These are phyloP conservation scores for Pelargonium cotyledonis DNA, from an alignment of 441 rosid genomes.

Conservation along the genomic window DNA sequence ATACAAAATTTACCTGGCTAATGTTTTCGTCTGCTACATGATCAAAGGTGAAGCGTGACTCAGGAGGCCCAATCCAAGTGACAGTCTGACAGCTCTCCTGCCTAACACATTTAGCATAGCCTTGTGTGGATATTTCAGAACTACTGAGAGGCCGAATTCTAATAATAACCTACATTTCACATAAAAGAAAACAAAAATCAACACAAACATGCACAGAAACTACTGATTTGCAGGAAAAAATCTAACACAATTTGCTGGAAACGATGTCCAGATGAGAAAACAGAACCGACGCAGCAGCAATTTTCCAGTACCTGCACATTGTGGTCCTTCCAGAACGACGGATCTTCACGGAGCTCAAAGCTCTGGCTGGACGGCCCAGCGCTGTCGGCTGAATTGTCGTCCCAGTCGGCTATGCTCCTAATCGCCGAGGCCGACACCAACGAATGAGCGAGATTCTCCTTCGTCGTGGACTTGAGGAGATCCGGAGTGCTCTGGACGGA, in stretches of 20 bases:
- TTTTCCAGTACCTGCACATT: slow-evolving; percentile 68
- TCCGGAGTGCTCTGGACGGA: slow-evolving; percentile 43
- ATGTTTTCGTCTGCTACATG: slow-evolving; percentile 86
- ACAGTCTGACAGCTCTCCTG: slow-evolving; percentile 82
- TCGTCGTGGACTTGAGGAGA: slow-evolving; percentile 33
- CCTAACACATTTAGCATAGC: slow-evolving; percentile 68
- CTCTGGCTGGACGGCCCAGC: slow-evolving; percentile 36
- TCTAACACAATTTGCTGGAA: background rate
- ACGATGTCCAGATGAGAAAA: background rate
- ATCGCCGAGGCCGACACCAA: slow-evolving; percentile 28
- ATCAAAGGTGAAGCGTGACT: slow-evolving; percentile 89
- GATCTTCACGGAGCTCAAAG: slow-evolving; percentile 79
- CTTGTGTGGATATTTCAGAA: slow-evolving; percentile 79
- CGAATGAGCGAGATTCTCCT: slow-evolving; percentile 32
- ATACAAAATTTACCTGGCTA: slow-evolving; percentile 52
- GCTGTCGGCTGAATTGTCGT: slow-evolving; percentile 30
- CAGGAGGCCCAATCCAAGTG: slow-evolving; percentile 92
- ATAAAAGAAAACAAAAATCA: background rate
- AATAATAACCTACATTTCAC: slow-evolving; percentile 60
- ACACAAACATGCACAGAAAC: background rate
- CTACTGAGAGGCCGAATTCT: slow-evolving; percentile 80
- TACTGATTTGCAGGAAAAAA: background rate
- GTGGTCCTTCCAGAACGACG: slow-evolving; percentile 91
- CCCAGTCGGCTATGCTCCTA: slow-evolving; percentile 32
- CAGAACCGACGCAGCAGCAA: background rate